Evolutionary conservation across 1,284 basidiomycete genomes (phyloP).

Genomic region (Tilletia indica): DNA sequence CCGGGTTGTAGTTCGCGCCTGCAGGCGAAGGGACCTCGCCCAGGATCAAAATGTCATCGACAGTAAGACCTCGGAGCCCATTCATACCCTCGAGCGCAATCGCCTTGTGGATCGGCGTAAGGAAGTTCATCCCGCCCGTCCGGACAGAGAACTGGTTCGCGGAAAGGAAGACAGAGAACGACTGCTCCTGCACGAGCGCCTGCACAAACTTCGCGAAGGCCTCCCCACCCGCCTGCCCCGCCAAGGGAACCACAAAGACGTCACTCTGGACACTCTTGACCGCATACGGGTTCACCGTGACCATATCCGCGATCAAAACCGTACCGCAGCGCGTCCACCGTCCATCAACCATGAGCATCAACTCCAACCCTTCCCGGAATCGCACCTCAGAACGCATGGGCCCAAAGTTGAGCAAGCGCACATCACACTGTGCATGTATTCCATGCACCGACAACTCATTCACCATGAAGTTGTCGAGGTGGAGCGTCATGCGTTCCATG

Average conservation of each 20-base stretch:
- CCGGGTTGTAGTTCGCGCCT: not conserved
- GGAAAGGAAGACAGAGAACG: slow-evolving; percentile 25
- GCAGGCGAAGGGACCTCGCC: slow-evolving; percentile 29
- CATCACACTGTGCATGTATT: slow-evolving; percentile 33
- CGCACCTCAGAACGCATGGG: slow-evolving; percentile 37
- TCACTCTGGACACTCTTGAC: slow-evolving; percentile 26
- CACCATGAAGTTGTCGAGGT: slow-evolving; percentile 34
- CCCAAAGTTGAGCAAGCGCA: slow-evolving; percentile 39
- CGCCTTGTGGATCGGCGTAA: slow-evolving; percentile 32
- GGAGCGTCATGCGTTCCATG: slow-evolving; percentile 36
- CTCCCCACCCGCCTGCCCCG: slow-evolving; percentile 13
- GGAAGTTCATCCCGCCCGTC: slow-evolving; percentile 41
- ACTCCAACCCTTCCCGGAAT: slow-evolving; percentile 27
- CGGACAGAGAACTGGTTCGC: slow-evolving; percentile 30
- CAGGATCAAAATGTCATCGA: slow-evolving; percentile 36
- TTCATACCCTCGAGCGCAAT: slow-evolving; percentile 37
- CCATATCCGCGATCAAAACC: slow-evolving; percentile 29
- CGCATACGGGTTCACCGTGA: slow-evolving; percentile 31
- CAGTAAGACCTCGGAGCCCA: slow-evolving; percentile 31
- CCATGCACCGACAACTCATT: slow-evolving; percentile 41
- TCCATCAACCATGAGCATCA: slow-evolving; percentile 3
- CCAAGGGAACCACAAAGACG: slow-evolving; percentile 23
- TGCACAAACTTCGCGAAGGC: slow-evolving; percentile 39
- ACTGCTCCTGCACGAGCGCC: slow-evolving; percentile 29
- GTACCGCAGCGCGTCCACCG: slow-evolving; percentile 24